Percentiles rank a stretch among this genome's conserved stretches.
These are phyloP conservation scores for Coemansia sp. DNA, from an alignment of 192 early-diverging fungal species.

Conservation along the genomic window DNA sequence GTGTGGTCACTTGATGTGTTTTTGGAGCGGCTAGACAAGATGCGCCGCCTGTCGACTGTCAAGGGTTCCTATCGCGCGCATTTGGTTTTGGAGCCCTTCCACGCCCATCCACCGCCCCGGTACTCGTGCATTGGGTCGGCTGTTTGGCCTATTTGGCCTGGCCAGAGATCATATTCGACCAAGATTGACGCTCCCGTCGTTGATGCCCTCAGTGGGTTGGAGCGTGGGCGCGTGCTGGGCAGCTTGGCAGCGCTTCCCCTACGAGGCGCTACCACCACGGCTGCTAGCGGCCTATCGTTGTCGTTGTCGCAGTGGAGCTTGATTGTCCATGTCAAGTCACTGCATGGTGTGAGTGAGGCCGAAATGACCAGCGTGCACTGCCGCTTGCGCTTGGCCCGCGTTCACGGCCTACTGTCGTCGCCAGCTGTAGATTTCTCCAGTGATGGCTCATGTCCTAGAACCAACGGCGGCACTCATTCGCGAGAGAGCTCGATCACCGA, in stretches of 20 bases:
- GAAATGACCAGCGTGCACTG: conserved; percentile 49
- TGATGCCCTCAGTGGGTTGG: conserved; percentile 33
- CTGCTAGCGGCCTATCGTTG: background rate
- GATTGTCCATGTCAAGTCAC: conserved; percentile 36
- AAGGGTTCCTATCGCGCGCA: conserved; percentile 44
- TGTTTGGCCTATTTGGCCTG: conserved; percentile 45
- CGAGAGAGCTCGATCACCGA: background rate
- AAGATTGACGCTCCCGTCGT: conserved; percentile 46
- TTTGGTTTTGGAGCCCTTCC: conserved; percentile 42
- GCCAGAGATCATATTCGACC: conserved; percentile 39
- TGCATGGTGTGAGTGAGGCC: conserved; percentile 32
- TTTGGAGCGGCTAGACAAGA: conserved; percentile 61
- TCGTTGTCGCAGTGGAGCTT: conserved; percentile 30
- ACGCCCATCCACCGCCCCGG: conserved; percentile 25
- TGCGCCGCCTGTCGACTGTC: conserved; percentile 66
- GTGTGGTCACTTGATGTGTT: conserved; percentile 71
- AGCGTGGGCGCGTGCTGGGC: conserved; percentile 30
- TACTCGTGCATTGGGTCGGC: conserved; percentile 50
- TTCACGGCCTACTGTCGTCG: conserved; percentile 21
- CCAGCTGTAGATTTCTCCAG: background rate
- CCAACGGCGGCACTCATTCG: background rate
- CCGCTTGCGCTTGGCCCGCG: conserved; percentile 33
- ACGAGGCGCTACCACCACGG: too few relatives aligned
- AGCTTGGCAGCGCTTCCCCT: conserved; percentile 42
- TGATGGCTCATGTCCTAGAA: background rate